phyloP scores from a whole-genome alignment of 345 rosid species.

The Dipteronia dyeriana region DNA sequence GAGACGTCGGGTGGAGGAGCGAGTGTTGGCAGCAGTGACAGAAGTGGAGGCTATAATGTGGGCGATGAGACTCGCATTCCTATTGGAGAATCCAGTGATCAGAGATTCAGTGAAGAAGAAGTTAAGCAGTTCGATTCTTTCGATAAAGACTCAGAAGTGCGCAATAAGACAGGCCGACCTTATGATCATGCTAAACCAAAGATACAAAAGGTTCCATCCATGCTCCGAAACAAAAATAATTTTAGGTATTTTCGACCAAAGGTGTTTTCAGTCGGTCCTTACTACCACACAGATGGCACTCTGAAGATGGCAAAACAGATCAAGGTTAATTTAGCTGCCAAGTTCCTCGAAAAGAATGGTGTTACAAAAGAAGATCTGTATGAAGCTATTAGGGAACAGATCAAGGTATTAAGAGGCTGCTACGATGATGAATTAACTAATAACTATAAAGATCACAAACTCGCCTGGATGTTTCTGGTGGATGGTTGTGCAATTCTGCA shows the following conservation, averaged over 20 bases:
- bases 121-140: too few relatives aligned
- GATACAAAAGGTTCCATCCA: background rate
- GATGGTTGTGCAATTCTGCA: too few relatives aligned
- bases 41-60: too few relatives aligned
- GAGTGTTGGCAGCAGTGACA: too few relatives aligned
- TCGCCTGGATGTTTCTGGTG: background rate
- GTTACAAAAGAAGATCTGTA: background rate
- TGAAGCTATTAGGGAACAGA: background rate
- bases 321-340: background rate
- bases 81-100: too few relatives aligned
- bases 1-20: too few relatives aligned
- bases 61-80: too few relatives aligned
- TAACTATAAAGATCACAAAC: background rate
- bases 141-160: too few relatives aligned
- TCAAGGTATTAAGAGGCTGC: background rate
- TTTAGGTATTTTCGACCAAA: background rate
- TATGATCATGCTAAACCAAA: background rate
- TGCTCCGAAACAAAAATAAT: background rate
- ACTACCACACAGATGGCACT: too few relatives aligned
- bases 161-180: too few relatives aligned
- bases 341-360: background rate
- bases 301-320: background rate
- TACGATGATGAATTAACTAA: background rate
- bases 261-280: background rate
- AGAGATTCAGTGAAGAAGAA: too few relatives aligned